phyloP scores from a whole-genome alignment of 2,329 filamentous ascomycete genomes.

The Colletotrichum camelliae region DNA sequence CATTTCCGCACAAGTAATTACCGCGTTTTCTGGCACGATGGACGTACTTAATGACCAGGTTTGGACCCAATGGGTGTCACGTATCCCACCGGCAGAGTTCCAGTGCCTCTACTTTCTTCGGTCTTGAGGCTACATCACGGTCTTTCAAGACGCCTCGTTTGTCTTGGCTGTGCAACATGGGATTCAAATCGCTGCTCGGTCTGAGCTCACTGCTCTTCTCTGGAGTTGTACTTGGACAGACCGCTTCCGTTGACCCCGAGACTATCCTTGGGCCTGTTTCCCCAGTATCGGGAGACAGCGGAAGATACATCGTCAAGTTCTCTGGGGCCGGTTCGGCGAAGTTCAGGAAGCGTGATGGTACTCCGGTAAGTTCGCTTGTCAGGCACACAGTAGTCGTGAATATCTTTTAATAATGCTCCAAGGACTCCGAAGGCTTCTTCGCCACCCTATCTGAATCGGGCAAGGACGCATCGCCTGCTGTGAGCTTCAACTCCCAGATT shows the following conservation, averaged over 20 bases:
- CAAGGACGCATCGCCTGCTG: neutral
- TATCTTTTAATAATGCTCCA: neutral
- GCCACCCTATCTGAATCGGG: neutral
- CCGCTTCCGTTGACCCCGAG: neutral
- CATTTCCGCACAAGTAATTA: neutral
- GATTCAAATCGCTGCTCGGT: neutral
- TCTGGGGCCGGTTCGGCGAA: neutral
- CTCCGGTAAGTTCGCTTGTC: neutral
- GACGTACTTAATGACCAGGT: neutral
- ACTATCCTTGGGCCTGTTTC: neutral
- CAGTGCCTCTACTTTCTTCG: neutral
- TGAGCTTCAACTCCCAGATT: constrained; percentile 10
- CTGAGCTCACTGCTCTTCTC: neutral
- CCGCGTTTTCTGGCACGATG: neutral
- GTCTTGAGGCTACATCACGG: neutral
- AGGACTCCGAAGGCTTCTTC: constrained; percentile 6
- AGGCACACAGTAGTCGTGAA: neutral
- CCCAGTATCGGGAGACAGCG: neutral
- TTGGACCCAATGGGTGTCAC: neutral
- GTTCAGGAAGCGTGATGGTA: neutral
- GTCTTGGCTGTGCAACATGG: neutral
- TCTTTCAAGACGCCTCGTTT: neutral
- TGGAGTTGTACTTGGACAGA: neutral
- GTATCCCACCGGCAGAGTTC: neutral
- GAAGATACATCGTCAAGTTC: neutral